Evolutionary conservation across 441 rosid genomes (phyloP).

Genomic region (Pelargonium australe): DNA sequence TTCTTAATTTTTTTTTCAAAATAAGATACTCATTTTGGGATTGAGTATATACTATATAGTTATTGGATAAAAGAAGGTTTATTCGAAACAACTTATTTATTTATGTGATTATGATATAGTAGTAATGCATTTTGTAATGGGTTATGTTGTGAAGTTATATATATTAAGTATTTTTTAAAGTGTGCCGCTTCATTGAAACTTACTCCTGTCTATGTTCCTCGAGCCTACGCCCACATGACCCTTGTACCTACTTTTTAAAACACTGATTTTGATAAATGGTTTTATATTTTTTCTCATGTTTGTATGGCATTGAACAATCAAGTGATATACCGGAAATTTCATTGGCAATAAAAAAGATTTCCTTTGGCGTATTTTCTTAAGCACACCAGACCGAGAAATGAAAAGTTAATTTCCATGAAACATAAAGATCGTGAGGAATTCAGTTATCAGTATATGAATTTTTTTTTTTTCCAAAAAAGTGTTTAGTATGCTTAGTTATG

Average conservation of each 20-base stretch:
- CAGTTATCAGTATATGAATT: too few relatives aligned
- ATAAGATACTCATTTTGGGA: too few relatives aligned
- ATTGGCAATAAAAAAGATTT: not conserved
- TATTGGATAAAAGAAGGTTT: too few relatives aligned
- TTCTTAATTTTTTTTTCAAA: not conserved
- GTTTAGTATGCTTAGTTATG: not conserved
- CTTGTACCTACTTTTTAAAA: too few relatives aligned
- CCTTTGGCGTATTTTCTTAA: not conserved
- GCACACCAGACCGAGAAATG: not conserved
- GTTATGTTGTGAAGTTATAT: too few relatives aligned
- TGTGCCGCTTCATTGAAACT: too few relatives aligned
- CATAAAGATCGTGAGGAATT: not conserved
- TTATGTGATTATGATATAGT: too few relatives aligned
- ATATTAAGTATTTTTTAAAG: too few relatives aligned
- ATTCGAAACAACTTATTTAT: too few relatives aligned
- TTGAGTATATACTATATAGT: not conserved
- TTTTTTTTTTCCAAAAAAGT: not conserved
- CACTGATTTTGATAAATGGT: not conserved
- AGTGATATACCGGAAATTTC: conserved; percentile 1
- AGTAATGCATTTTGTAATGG: too few relatives aligned
- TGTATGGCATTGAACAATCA: not conserved
- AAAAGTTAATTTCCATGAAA: not conserved
- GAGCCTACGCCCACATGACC: too few relatives aligned
- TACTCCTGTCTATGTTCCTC: too few relatives aligned
- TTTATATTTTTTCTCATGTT: not conserved